Conservation (phyloP, 306 rosid genomes). For the Vigna mungo region DNA sequence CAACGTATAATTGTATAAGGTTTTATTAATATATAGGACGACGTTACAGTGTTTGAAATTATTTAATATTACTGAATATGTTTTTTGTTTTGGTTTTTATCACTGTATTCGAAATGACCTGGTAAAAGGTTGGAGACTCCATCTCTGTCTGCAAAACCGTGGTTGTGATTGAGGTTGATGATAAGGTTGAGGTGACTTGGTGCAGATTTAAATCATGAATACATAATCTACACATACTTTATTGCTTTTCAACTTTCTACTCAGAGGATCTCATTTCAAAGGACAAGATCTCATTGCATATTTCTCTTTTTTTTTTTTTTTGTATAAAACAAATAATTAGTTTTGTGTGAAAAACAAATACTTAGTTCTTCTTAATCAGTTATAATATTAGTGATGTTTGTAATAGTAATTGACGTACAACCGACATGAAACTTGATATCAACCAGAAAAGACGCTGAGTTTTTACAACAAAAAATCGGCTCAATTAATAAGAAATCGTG, state of each 20-base stretch:
- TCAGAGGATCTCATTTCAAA: not conserved
- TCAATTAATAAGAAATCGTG: not conserved
- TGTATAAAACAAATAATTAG: too few species aligned
- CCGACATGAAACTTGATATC: too few species aligned
- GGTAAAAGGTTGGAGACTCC: conserved; percentile 18
- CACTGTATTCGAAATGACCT: conserved; percentile 36
- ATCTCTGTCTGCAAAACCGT: not conserved
- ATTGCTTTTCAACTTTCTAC: not conserved
- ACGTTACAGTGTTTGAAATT: too few species aligned
- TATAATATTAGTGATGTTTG: too few species aligned
- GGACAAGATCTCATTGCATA: too few species aligned
- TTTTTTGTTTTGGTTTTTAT: not conserved
- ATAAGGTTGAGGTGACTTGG: not conserved
- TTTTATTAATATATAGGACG: too few species aligned
- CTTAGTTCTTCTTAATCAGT: too few species aligned
- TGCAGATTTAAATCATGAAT: not conserved
- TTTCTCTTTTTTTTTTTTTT: too few species aligned
- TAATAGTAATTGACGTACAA: too few species aligned
- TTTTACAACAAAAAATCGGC: not conserved
- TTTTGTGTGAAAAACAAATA: too few species aligned
- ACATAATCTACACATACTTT: not conserved
- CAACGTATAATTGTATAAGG: too few species aligned
- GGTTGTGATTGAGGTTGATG: not conserved
- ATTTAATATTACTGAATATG: too few species aligned
- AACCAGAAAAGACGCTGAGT: not conserved